Evolutionary conservation across 164 flowering plant species (phyloP), one percentile per base, ranked within the genome.

Genomic region (Macadamia tetraphylla): DNA sequence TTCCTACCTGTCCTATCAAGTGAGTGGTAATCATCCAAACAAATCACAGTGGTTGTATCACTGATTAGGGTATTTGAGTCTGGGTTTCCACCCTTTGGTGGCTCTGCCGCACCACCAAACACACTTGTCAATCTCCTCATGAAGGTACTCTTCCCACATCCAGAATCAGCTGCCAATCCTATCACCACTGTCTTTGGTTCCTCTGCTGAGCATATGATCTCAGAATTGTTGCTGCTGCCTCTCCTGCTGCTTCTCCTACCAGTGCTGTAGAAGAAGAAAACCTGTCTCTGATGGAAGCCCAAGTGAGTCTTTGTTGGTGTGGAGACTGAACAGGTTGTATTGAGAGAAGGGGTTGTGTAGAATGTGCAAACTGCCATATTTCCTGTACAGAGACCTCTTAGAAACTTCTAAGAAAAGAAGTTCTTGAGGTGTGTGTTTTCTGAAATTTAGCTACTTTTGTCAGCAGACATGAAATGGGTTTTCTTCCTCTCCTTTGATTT

Each of bases 91-190:
- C 97, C 98, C 71, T 77, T 89, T 1, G 98, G 97, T 23, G 98
- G 96, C 81, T 87, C 94, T 3, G 97, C 98, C 4, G 94, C 95
- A 0, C 98, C 98, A 0, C 98, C 98, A 69, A 94, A 94, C 40
- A 94, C 97, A 77, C 94, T 91, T 1, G 98, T 94, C 55, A 94
- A 75, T 70, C 98, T 81, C 79, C 98, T 81, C 98, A 94, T 94
- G 87, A 94, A 94, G 18, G 98, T 94, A 62, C 96, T 89, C 81
- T 94, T 94, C 55, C 97, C 97, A 73, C 98, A 94, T 13, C 98
- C 98, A 3, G 98, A 94, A 71, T 94, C 98, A 0, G 98, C 98
- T 15, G 98, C 98, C 43, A 94, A 78, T 14, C 98, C 98, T 60
- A 94, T 94, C 71, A 94, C 98, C 30, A 94, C 79, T 46, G 98